Evolutionary conservation across 202 grass and related monocot species (phyloP), one percentile per base, ranked within the genome.

Genomic region (Brachypodium distachyon): DNA sequence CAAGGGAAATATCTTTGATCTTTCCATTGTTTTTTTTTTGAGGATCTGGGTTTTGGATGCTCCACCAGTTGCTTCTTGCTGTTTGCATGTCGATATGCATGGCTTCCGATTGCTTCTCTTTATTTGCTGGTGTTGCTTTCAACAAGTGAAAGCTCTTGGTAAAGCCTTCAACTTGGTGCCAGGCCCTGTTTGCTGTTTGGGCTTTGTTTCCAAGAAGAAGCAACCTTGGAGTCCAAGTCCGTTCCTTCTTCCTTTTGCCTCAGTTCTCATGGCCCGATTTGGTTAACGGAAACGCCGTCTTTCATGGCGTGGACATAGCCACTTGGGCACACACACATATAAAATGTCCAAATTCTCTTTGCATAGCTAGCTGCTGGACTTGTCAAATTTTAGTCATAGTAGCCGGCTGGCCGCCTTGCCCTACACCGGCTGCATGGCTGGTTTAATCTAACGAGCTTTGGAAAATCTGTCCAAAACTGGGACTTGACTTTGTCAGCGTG

Each of bases 301-400:
- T 67, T 23, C 37, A 39, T 42, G 38, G 17, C 37, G 62, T 62
- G 51, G n/a, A 26, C 38, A 0, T 12, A 23, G 64, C 64, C 64
- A 68, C 40, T 68, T 68, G 50, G 70, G 21, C 25, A 6, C 4
- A 14, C 70, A 27, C 33, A 27, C 22, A 9, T 29, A 63, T 57
- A 21, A 73, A 72, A 73, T 23, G 60, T 69, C 77, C 0, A 3
- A 17, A 3, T 52, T 76, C 21, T 61, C 51, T 77, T 51, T 60
- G 23, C 1, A 7, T 53, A 25, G 0, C 42, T 23, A 17, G 1
- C 28, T 29, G 29, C 12, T 13, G 6, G 29, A 28, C 29, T 64
- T 16, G 70, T 84, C 86, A 84, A 70, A 40, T 75, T 46, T 19
- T 70, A 75, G 53, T 18, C 28, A 2, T 22, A 1, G 26, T 31